Conservation (phyloP, 202 grass and related monocot species). For the Setaria viridis region DNA sequence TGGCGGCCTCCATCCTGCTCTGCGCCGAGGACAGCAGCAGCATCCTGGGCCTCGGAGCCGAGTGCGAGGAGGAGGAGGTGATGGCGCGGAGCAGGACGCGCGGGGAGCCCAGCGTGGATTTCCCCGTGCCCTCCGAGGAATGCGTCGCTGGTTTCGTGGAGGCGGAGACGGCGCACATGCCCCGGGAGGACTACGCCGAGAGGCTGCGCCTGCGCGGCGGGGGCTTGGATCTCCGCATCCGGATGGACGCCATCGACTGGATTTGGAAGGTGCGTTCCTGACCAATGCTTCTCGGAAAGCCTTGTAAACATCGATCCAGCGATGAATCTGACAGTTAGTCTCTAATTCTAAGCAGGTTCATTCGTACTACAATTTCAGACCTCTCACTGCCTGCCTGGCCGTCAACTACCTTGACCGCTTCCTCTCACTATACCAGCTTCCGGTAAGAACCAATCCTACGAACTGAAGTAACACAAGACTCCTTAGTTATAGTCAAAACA, state of each 20-base stretch:
- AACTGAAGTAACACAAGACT: not conserved
- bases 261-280: constrained; percentile 74
- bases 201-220: constrained; percentile 56
- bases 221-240: constrained; percentile 59
- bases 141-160: constrained; percentile 65
- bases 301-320: not conserved
- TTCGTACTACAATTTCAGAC: constrained; percentile 73
- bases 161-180: constrained; percentile 77
- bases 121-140: constrained; percentile 78
- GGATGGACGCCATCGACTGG: constrained; percentile 78
- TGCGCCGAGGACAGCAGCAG: constrained; percentile 93
- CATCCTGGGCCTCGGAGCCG: constrained; percentile 58
- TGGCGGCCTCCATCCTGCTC: constrained; percentile 79
- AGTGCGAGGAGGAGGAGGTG: constrained; percentile 5
- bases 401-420: constrained; percentile 93
- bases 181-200: constrained; percentile 68
- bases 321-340: constrained; percentile 16
- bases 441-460: constrained; percentile 55
- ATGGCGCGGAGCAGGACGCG: not conserved
- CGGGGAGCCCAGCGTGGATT: constrained; percentile 31
- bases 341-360: constrained; percentile 61
- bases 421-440: constrained; percentile 86
- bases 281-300: not conserved
- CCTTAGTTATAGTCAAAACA: not conserved
- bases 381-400: constrained; percentile 71